Percentiles rank a stretch among this genome's conserved stretches.
Evolutionary conservation across 371 early-diverging fungal genomes (phyloP).

Genomic region (Nosema bombycis): DNA sequence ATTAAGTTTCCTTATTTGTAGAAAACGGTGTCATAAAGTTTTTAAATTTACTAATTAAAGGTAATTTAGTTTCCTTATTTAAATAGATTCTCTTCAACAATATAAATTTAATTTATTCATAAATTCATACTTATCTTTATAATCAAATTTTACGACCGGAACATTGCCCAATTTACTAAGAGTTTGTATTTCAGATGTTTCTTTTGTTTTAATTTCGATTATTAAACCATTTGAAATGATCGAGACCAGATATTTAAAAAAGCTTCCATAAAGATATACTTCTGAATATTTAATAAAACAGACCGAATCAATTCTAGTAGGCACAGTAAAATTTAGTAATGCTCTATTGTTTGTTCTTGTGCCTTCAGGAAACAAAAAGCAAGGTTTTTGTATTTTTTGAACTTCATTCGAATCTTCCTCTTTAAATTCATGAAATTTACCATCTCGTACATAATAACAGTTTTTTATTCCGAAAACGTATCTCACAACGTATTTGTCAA

Average conservation of each 20-base stretch:
- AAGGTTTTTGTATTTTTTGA: conserved; percentile 7
- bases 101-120: conserved; percentile 12
- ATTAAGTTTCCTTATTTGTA: background rate
- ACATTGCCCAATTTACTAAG: conserved; percentile 5
- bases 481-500: conserved; percentile 50
- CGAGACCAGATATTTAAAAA: conserved; percentile 35
- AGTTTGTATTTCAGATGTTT: conserved; percentile 14
- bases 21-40: background rate
- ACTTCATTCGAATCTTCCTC: background rate
- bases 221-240: conserved; percentile 44
- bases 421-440: conserved; percentile 15
- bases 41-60: background rate
- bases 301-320: conserved; percentile 34
- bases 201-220: conserved; percentile 42
- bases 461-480: conserved; percentile 26
- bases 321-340: conserved; percentile 33
- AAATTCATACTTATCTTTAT: conserved; percentile 41
- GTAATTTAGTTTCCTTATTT: background rate
- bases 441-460: conserved; percentile 27
- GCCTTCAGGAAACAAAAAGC: conserved; percentile 50
- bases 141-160: conserved; percentile 39
- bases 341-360: conserved; percentile 50
- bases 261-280: conserved; percentile 50
- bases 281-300: conserved; percentile 52
- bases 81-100: background rate